Evolutionary conservation across 169 alveolate genomes (phyloP), one percentile per base, ranked within the genome.

Genomic region (Cryptosporidium andersoni): DNA sequence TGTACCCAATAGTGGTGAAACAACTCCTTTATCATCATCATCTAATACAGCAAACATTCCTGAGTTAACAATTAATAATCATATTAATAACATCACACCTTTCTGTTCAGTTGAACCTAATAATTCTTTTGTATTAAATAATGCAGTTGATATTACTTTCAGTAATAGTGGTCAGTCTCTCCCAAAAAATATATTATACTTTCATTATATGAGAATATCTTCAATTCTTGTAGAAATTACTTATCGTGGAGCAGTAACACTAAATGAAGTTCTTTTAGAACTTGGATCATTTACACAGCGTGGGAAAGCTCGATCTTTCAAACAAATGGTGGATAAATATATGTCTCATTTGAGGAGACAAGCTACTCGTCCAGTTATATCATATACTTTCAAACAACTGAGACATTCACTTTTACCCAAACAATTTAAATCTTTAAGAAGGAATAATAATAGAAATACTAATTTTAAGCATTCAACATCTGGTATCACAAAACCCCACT

Each of bases 211-310:
- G 9, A 64, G 85, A 0, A 74, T 74, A n/a, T 74, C 85, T 8
- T 74, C 85, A 40, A 74, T 74, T 56, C 62, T 74, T 1, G 85
- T 62, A 7, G 85, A 74, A 58, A 68, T 74, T 16, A 74, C 85
- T n/a, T 74, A 74, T 60, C 52, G 85, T 25, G 85, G 85, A 5
- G 55, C 85, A 14, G 85, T 74, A 12, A 58, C 85, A 4, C 34
- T 74, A 55, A 74, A 74, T 14, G 60, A 74, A n/a, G 85, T 74
- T 3, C 51, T 74, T 6, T 49, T 74, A 16, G 85, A 74, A 43
- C 62, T 74, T n/a, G 25, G 85, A 11, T 74, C 85, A 2, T 74
- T 74, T 47, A 74, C 85, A 7, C 85, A 74, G 47, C 55, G 85
- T 14, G 60, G 85, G 45, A 74, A 74, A 36, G 52, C 39, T 14